Conservation (phyloP, 768 basidiomycete species). For the Psilocybe cyanescens region DNA sequence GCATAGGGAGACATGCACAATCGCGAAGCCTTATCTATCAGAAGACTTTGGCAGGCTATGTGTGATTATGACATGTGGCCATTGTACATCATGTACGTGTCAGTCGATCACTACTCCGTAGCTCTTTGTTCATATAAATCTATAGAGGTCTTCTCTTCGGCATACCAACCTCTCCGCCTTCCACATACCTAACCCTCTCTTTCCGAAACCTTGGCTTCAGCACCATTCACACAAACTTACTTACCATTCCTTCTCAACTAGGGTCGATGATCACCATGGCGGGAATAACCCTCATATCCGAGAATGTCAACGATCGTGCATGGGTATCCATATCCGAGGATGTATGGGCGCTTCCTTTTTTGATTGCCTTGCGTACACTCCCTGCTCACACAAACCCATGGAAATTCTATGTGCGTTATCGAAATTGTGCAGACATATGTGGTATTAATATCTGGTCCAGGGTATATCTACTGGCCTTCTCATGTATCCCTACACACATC, state of each 20-base stretch:
- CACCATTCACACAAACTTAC: constrained; percentile 64
- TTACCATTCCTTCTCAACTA: constrained; percentile 60
- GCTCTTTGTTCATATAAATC: constrained; percentile 36
- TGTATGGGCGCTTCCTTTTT: constrained; percentile 64
- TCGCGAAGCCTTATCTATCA: constrained; percentile 56
- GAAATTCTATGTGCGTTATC: constrained; percentile 50
- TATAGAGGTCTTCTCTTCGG: constrained; percentile 56
- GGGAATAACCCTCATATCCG: constrained; percentile 51
- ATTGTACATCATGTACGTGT: constrained; percentile 54
- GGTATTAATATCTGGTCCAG: constrained; percentile 14
- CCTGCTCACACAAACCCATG: constrained; percentile 50
- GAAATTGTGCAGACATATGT: neutral
- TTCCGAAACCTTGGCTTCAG: constrained; percentile 62
- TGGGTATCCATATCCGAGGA: constrained; percentile 56
- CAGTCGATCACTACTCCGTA: neutral
- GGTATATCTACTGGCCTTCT: constrained; percentile 17
- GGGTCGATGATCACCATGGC: constrained; percentile 58
- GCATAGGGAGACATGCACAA: constrained; percentile 70
- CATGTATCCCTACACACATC: constrained; percentile 42
- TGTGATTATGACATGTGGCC: constrained; percentile 73
- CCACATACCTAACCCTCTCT: constrained; percentile 61
- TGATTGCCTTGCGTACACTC: constrained; percentile 56
- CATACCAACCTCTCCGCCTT: constrained; percentile 53
- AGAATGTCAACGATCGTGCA: constrained; percentile 56
- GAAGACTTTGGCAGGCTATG: constrained; percentile 54